phyloP scores from a whole-genome alignment of 225 moss, liverwort and hornwort species.

The Thuidium tamariscinum region DNA sequence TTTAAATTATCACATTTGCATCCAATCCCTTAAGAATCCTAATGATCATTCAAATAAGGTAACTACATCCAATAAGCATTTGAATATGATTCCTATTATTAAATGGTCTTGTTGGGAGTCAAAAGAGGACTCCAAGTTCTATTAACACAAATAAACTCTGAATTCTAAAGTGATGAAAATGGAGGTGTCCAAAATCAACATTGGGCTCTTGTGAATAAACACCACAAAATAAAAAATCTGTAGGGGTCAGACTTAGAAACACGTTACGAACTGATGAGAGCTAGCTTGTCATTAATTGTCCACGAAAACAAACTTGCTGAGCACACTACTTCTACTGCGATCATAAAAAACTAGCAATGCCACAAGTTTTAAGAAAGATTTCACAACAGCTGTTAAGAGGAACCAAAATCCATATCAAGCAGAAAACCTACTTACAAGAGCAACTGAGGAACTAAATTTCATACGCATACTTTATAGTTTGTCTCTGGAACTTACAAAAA shows the following conservation, averaged over 20 bases:
- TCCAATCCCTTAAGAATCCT: not conserved
- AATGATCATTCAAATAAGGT: not conserved
- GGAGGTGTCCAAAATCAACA: not conserved
- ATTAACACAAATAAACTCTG: not conserved
- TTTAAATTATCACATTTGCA: not conserved
- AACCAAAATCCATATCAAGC: not conserved
- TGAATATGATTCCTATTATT: not conserved
- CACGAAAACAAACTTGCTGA: not conserved
- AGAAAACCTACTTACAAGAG: not conserved
- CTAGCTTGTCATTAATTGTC: not conserved
- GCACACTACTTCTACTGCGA: not conserved
- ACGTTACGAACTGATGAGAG: not conserved
- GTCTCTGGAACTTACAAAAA: not conserved
- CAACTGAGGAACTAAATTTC: not conserved
- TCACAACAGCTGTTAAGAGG: not conserved
- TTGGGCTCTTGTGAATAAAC: not conserved
- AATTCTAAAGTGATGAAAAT: not conserved
- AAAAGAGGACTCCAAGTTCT: not conserved
- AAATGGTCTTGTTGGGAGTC: not conserved
- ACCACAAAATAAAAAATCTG: not conserved
- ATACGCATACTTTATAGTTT: not conserved
- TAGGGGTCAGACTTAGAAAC: not conserved
- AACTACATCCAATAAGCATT: not conserved
- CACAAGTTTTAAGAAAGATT: not conserved
- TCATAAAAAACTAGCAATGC: not conserved